These are phyloP conservation scores for Yamadazyma takamatsuzukensis DNA, from an alignment of 805 yeast species.

Conservation along the genomic window DNA sequence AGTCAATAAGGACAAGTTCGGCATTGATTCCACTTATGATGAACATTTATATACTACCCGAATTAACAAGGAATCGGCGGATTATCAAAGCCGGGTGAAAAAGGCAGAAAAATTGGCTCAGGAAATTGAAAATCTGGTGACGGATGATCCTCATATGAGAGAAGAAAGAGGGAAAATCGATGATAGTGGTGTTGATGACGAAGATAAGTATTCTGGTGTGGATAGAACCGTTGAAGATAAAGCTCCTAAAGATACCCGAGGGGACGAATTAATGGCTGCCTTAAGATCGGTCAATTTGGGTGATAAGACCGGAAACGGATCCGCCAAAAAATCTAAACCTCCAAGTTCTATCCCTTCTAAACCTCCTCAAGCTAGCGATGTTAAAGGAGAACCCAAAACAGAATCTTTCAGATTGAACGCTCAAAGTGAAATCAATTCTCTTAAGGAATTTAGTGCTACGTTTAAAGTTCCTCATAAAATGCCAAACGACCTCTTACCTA, in stretches of 20 bases:
- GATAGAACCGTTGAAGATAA: slow-evolving; percentile 35
- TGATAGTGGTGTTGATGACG: slow-evolving; percentile 85
- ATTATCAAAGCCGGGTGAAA: slow-evolving; percentile 57
- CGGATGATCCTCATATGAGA: slow-evolving; percentile 76
- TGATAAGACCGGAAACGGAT: slow-evolving; percentile 54
- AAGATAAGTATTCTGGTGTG: slow-evolving; percentile 94
- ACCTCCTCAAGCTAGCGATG: too few species aligned
- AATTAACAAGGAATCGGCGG: slow-evolving; percentile 66
- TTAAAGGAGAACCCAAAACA: slow-evolving; percentile 18
- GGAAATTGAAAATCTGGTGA: slow-evolving; percentile 72
- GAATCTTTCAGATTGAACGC: slow-evolving; percentile 45
- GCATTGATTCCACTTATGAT: slow-evolving; percentile 78
- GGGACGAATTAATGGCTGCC: slow-evolving; percentile 47
- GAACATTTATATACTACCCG: slow-evolving; percentile 86
- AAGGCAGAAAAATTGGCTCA: slow-evolving; percentile 77
- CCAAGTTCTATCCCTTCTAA: slow-evolving; percentile 34
- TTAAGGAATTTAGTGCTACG: slow-evolving; percentile 75
- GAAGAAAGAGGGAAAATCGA: slow-evolving; percentile 88
- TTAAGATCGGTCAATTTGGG: slow-evolving; percentile 28
- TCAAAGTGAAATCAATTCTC: slow-evolving; percentile 63
- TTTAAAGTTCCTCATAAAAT: slow-evolving; percentile 64
- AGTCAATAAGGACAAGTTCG: slow-evolving; percentile 85
- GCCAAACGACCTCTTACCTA: slow-evolving; percentile 68
- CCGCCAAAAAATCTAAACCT: slow-evolving; percentile 35
- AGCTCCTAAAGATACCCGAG: slow-evolving; percentile 27